Evolutionary conservation across 2,329 filamentous ascomycete species (phyloP).

Genomic region (Botryotinia narcissicola): DNA sequence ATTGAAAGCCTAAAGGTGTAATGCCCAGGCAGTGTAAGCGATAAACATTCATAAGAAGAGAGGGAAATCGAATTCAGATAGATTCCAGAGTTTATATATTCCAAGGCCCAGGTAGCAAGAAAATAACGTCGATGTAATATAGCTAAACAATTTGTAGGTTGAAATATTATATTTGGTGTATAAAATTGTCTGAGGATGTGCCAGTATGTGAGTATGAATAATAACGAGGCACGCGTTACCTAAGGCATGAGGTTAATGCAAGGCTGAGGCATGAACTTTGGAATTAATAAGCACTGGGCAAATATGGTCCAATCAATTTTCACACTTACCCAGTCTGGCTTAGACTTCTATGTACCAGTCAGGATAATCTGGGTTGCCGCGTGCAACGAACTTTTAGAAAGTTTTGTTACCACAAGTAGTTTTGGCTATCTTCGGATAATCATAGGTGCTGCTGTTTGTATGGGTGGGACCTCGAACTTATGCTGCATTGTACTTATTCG

Average conservation of each 20-base stretch:
- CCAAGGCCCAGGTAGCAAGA: not conserved
- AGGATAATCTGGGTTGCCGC: conserved; percentile 9
- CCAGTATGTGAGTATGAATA: not conserved
- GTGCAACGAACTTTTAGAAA: not conserved
- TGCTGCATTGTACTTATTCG: not conserved
- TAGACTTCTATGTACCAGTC: not conserved
- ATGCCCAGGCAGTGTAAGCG: not conserved
- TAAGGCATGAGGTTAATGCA: not conserved
- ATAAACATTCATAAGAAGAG: not conserved
- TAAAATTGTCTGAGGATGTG: not conserved
- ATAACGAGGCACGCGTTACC: not conserved
- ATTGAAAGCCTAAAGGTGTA: not conserved
- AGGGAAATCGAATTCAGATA: not conserved
- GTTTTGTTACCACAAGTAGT: not conserved
- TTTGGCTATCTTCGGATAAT: not conserved
- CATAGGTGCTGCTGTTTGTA: not conserved
- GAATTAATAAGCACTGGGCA: not conserved
- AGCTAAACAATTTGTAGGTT: not conserved
- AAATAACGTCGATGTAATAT: not conserved
- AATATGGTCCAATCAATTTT: not conserved
- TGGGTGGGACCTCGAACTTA: not conserved
- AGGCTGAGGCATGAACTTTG: not conserved
- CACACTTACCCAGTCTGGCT: not conserved
- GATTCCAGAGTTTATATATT: not conserved
- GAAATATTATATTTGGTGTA: not conserved